Percentiles rank a stretch among this genome's conserved stretches.
Evolutionary conservation across 768 basidiomycete species (phyloP).

Genomic region (Termitomyces sp.): DNA sequence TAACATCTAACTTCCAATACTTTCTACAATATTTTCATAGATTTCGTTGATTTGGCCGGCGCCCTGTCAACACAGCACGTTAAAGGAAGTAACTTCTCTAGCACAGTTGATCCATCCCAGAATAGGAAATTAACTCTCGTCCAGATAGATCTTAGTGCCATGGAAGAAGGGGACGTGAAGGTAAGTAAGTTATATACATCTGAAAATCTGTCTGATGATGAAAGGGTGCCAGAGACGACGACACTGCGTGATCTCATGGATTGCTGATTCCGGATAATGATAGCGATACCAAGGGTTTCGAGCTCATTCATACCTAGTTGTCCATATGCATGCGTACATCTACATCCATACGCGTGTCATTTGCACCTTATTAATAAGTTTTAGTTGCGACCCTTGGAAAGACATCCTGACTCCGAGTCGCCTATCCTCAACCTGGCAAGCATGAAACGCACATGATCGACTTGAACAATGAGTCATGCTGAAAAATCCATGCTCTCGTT

Average conservation of each 20-base stretch:
- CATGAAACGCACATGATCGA: background rate
- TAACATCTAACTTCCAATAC: background rate
- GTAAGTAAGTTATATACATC: background rate
- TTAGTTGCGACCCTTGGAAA: background rate
- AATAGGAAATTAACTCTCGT: background rate
- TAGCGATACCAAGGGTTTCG: background rate
- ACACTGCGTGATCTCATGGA: background rate
- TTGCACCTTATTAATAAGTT: background rate
- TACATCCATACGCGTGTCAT: background rate
- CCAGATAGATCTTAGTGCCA: background rate
- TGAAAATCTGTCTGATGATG: no score
- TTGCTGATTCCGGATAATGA: background rate
- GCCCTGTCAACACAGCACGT: background rate
- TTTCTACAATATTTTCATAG: background rate
- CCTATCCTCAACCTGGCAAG: background rate
- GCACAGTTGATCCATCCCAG: background rate
- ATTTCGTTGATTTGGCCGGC: background rate
- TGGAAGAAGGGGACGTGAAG: background rate
- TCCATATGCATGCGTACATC: background rate
- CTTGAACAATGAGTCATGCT: background rate
- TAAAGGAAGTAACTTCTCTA: background rate
- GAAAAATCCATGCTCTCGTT: slow-evolving; percentile 2
- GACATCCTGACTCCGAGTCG: background rate
- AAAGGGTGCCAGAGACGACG: background rate
- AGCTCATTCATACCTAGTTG: no score